Evolutionary conservation across 208 protist genomes (phyloP).

Genomic region (Trypanosoma theileri): DNA sequence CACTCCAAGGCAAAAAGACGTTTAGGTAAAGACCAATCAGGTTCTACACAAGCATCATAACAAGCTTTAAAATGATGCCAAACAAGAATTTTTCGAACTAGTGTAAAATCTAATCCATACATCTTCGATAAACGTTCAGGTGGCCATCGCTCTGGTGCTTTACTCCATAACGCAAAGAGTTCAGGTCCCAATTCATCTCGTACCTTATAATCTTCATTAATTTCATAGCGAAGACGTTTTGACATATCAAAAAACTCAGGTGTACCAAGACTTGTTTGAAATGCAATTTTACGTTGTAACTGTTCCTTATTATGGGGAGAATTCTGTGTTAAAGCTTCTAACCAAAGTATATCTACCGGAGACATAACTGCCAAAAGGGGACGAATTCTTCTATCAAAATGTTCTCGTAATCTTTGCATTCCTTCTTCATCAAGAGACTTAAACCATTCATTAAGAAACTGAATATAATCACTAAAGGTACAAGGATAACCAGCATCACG

Average conservation of each 20-base stretch:
- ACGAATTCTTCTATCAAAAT: slow-evolving; percentile 91
- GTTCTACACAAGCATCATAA: slow-evolving; percentile 93
- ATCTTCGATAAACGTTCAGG: slow-evolving; percentile 93
- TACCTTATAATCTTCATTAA: slow-evolving; percentile 95
- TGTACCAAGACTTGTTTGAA: slow-evolving; percentile 90
- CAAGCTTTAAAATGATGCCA: slow-evolving; percentile 95
- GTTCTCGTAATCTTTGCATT: slow-evolving; percentile 87
- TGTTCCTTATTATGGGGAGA: slow-evolving; percentile 84
- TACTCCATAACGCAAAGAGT: slow-evolving; percentile 92
- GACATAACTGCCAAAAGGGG: slow-evolving; percentile 92
- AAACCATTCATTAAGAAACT: slow-evolving; percentile 94
- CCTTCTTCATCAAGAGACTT: slow-evolving; percentile 91
- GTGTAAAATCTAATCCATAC: slow-evolving; percentile 93
- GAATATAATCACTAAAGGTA: slow-evolving; percentile 92
- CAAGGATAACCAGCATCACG: slow-evolving; percentile 85
- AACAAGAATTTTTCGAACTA: slow-evolving; percentile 91
- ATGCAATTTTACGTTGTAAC: slow-evolving; percentile 85
- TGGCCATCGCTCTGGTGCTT: slow-evolving; percentile 92
- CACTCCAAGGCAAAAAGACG: slow-evolving; percentile 92
- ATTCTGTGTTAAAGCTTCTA: slow-evolving; percentile 92
- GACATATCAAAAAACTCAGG: slow-evolving; percentile 94
- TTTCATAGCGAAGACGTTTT: slow-evolving; percentile 88
- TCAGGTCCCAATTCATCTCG: slow-evolving; percentile 93
- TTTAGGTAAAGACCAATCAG: slow-evolving; percentile 92
- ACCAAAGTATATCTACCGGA: slow-evolving; percentile 89